A percentile compares a stretch with the other conserved stretches of the same genome.
These are phyloP conservation scores for Bimuria novae-zelandiae DNA, from an alignment of 2,329 filamentous ascomycete genomes.

Conservation along the genomic window DNA sequence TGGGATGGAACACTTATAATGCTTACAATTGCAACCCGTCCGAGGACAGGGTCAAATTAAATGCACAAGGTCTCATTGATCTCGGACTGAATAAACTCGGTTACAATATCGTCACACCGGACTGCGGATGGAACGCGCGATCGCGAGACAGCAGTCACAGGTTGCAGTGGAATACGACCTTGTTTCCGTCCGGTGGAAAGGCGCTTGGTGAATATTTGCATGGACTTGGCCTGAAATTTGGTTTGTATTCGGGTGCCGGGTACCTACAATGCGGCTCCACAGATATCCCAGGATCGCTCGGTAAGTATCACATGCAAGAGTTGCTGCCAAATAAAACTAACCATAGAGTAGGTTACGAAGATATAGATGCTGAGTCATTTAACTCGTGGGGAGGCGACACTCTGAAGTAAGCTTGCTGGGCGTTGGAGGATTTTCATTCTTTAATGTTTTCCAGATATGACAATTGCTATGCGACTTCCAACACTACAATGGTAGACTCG, in stretches of 20 bases:
- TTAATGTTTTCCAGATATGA: slow-evolving; percentile 38
- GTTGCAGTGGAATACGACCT: slow-evolving; percentile 55
- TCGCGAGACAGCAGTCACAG: slow-evolving; percentile 17
- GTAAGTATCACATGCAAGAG: slow-evolving; percentile 39
- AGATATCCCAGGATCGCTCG: slow-evolving; percentile 53
- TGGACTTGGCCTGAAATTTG: slow-evolving; percentile 55
- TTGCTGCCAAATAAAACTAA: slow-evolving; percentile 35
- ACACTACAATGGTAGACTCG: slow-evolving; percentile 44
- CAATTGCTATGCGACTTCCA: slow-evolving; percentile 37
- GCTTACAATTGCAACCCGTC: slow-evolving; percentile 57
- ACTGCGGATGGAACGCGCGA: slow-evolving; percentile 59
- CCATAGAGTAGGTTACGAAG: slow-evolving; percentile 54
- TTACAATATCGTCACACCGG: slow-evolving; percentile 61
- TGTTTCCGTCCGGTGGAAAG: slow-evolving; percentile 58
- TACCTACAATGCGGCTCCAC: slow-evolving; percentile 48
- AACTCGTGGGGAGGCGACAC: slow-evolving; percentile 48
- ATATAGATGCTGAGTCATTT: slow-evolving; percentile 62
- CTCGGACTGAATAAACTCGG: slow-evolving; percentile 58
- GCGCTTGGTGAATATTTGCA: slow-evolving; percentile 58
- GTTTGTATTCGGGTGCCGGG: slow-evolving; percentile 56
- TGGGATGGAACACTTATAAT: slow-evolving; percentile 65
- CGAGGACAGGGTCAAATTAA: slow-evolving; percentile 55
- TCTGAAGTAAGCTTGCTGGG: slow-evolving; percentile 54
- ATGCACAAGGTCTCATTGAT: slow-evolving; percentile 59
- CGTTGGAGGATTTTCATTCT: slow-evolving; percentile 28